These are phyloP conservation scores for Phytophthora tubulina DNA, from an alignment of 352 stramenopile genomes.

Conservation along the genomic window DNA sequence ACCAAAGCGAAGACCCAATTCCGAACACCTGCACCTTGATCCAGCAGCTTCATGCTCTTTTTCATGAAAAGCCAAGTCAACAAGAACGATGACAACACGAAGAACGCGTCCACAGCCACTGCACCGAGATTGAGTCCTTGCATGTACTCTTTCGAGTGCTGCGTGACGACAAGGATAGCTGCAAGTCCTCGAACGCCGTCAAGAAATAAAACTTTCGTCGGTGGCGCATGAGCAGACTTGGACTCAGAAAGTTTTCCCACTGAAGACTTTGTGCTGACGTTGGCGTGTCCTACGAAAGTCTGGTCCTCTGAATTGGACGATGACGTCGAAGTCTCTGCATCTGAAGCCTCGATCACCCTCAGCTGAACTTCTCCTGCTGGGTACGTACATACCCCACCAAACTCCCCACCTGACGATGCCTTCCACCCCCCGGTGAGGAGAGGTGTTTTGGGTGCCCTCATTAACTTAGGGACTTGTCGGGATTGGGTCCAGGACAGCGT, in stretches of 20 bases:
- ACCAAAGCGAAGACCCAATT: slow-evolving; percentile 33
- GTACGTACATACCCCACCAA: no score
- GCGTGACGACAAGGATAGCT: slow-evolving; percentile 44
- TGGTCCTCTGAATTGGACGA: slow-evolving; percentile 29
- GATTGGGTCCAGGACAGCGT: no score
- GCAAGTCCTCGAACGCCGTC: slow-evolving; percentile 55
- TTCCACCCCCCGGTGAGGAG: no score
- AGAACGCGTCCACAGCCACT: slow-evolving; percentile 54
- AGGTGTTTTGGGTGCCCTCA: no score
- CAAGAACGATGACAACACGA: slow-evolving; percentile 60
- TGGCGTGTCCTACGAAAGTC: slow-evolving; percentile 18
- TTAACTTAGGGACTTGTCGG: no score
- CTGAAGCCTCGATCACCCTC: slow-evolving; percentile 16
- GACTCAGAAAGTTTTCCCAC: slow-evolving; percentile 13
- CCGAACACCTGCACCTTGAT: slow-evolving; percentile 26
- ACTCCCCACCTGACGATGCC: no score
- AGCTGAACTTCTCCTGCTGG: slow-evolving; percentile 26
- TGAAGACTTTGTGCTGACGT: slow-evolving; percentile 16
- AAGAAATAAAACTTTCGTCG: slow-evolving; percentile 43
- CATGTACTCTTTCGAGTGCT: slow-evolving; percentile 46
- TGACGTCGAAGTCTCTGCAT: slow-evolving; percentile 18
- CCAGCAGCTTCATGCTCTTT: slow-evolving; percentile 42
- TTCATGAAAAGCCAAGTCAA: slow-evolving; percentile 56
- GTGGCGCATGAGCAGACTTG: slow-evolving; percentile 6
- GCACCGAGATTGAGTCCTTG: slow-evolving; percentile 36